These are phyloP conservation scores for Lactifluus hygrophoroides DNA, from an alignment of 768 basidiomycete genomes.

Conservation along the genomic window DNA sequence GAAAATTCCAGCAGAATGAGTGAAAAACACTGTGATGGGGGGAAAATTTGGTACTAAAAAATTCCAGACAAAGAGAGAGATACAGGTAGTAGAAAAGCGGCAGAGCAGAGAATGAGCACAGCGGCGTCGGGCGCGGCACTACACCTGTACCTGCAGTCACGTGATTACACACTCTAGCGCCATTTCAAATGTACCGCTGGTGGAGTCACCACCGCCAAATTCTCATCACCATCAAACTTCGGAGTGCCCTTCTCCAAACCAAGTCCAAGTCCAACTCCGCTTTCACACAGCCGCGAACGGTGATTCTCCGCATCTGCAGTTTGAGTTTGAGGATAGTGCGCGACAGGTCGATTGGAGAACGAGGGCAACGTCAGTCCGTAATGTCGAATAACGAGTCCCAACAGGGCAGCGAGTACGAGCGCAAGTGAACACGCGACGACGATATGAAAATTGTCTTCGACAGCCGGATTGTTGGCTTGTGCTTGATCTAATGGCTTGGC, in stretches of 20 bases:
- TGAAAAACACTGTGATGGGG: neutral
- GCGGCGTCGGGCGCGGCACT: neutral
- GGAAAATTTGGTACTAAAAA: neutral
- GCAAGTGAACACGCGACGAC: slow-evolving; percentile 13
- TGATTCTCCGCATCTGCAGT: neutral
- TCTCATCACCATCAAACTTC: neutral
- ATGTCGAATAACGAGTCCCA: slow-evolving; percentile 13
- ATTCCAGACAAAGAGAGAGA: slow-evolving; percentile 6
- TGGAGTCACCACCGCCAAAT: neutral
- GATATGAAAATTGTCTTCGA: slow-evolving; percentile 13
- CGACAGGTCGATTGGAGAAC: neutral
- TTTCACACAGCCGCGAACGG: neutral
- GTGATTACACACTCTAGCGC: neutral
- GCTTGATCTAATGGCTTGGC: slow-evolving; percentile 2
- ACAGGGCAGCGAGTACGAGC: slow-evolving; percentile 2
- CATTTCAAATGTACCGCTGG: slow-evolving; percentile 4
- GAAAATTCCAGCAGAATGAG: neutral
- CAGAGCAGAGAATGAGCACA: neutral
- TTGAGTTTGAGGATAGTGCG: neutral
- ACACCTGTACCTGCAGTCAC: neutral
- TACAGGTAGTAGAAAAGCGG: neutral
- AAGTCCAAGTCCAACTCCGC: neutral
- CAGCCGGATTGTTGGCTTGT: neutral
- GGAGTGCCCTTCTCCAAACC: neutral
- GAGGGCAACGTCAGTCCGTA: slow-evolving; percentile 4